Percentiles rank a stretch among this genome's conserved stretches.
These are phyloP conservation scores for Backusella tarrabulga DNA, from an alignment of 192 early-diverging fungal genomes.

Conservation along the genomic window DNA sequence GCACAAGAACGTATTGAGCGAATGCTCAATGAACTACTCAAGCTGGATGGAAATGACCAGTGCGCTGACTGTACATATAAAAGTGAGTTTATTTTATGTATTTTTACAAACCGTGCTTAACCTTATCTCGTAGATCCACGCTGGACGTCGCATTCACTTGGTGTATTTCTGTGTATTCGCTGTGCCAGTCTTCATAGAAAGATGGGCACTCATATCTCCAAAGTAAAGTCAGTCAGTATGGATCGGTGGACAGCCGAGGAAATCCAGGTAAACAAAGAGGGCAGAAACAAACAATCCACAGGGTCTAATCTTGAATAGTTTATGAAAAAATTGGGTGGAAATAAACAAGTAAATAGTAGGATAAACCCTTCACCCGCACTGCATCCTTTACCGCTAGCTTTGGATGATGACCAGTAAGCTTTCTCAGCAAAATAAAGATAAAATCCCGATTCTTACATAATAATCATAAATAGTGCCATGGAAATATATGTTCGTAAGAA, in stretches of 20 bases:
- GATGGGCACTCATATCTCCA: conserved; percentile 88
- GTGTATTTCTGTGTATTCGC: conserved; percentile 92
- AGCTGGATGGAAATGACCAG: conserved; percentile 64
- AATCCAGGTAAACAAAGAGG: conserved; percentile 58
- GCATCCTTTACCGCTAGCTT: conserved; percentile 60
- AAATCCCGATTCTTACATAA: background rate
- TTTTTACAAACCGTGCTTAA: background rate
- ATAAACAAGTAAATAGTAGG: conserved; percentile 63
- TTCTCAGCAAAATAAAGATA: background rate
- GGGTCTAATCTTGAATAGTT: conserved; percentile 26
- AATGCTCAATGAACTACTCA: conserved; percentile 63
- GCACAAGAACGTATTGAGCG: conserved; percentile 66
- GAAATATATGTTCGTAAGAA: conserved; percentile 91
- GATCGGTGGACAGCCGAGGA: conserved; percentile 89
- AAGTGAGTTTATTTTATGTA: conserved; percentile 42
- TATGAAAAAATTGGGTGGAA: conserved; percentile 56
- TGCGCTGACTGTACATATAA: conserved; percentile 78
- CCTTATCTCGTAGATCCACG: conserved; percentile 60
- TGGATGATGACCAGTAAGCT: conserved; percentile 55
- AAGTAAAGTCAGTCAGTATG: conserved; percentile 86
- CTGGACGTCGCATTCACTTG: conserved; percentile 89
- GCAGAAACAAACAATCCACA: background rate
- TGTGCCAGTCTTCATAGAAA: conserved; percentile 82
- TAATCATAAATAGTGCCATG: conserved; percentile 59
- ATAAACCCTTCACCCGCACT: conserved; percentile 70